A percentile compares a stretch with the other conserved stretches of the same genome.
These are phyloP conservation scores for Trametes cinnabarina DNA, from an alignment of 768 basidiomycete species.

Conservation along the genomic window DNA sequence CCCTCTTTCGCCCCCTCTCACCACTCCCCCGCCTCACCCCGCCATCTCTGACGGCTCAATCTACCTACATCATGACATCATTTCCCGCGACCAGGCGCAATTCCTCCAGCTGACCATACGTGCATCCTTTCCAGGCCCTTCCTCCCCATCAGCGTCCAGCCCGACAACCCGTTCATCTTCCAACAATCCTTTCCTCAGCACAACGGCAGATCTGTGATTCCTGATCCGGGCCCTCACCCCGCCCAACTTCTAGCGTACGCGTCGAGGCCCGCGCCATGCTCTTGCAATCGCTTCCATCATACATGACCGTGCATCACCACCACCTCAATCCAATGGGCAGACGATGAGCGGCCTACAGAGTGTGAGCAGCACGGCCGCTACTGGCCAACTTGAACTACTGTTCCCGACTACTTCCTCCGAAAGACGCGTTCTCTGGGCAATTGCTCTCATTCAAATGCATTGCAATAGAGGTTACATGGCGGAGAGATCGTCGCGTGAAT, in stretches of 20 bases:
- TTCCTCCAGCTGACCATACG: not conserved
- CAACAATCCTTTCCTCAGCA: not conserved
- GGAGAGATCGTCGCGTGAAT: constrained; percentile 4
- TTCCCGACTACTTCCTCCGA: too few species aligned
- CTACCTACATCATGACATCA: constrained; percentile 8
- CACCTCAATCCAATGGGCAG: too few species aligned
- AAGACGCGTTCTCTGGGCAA: too few species aligned
- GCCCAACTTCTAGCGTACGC: not conserved
- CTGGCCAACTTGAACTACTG: too few species aligned
- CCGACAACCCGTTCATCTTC: not conserved
- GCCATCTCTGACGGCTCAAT: not conserved
- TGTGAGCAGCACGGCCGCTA: too few species aligned
- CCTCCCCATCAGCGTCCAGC: not conserved
- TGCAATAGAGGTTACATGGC: constrained; percentile 9
- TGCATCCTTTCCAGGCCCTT: not conserved
- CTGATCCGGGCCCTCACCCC: constrained; percentile 1
- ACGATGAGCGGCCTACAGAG: too few species aligned
- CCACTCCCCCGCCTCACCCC: not conserved
- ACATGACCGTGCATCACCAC: not conserved
- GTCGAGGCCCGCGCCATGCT: not conserved
- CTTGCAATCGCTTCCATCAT: not conserved
- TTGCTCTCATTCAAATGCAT: constrained; percentile 3
- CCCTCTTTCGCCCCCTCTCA: too few species aligned
- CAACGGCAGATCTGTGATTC: not conserved
- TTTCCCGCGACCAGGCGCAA: not conserved